Evolutionary conservation across 1,284 basidiomycete species (phyloP).

Genomic region (Sparassis latifolia): DNA sequence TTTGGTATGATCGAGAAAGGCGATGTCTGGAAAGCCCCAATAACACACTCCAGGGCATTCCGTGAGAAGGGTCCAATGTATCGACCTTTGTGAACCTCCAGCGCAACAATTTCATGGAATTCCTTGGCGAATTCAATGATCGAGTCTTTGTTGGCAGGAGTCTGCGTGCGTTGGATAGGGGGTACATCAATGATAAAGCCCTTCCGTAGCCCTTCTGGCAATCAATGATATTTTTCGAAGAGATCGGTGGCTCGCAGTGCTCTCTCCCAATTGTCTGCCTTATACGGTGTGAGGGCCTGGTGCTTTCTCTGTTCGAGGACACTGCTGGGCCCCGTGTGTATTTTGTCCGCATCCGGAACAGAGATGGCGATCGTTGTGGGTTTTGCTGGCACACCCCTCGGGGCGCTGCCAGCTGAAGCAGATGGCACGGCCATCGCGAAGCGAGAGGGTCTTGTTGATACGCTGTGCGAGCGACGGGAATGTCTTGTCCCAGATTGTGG

Average conservation of each 20-base stretch:
- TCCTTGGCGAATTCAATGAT: slow-evolving; percentile 3
- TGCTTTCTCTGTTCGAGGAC: slow-evolving; percentile 17
- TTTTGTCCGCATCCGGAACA: slow-evolving; percentile 22
- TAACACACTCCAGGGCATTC: neutral
- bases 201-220: neutral
- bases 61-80: slow-evolving; percentile 27
- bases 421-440: slow-evolving; percentile 1
- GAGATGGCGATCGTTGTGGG: slow-evolving; percentile 11
- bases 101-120: slow-evolving; percentile 10
- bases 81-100: slow-evolving; percentile 17
- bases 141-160: slow-evolving; percentile 21
- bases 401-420: slow-evolving; percentile 18
- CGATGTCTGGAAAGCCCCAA: slow-evolving; percentile 5
- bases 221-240: slow-evolving; percentile 11
- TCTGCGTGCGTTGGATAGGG: slow-evolving; percentile 11
- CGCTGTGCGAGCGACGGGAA: slow-evolving; percentile 2
- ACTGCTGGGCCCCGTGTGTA: slow-evolving; percentile 17
- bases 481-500: slow-evolving; percentile 10
- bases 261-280: slow-evolving; percentile 18
- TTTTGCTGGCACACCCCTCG: slow-evolving; percentile 7
- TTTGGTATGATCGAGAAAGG: slow-evolving; percentile 7
- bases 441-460: slow-evolving; percentile 7
- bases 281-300: slow-evolving; percentile 14
- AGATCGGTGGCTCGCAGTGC: slow-evolving; percentile 14
- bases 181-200: slow-evolving; percentile 4